Base-by-base conservation (phyloP, 108 stramenopile species). In the Skeletonema marinoi region DNA sequence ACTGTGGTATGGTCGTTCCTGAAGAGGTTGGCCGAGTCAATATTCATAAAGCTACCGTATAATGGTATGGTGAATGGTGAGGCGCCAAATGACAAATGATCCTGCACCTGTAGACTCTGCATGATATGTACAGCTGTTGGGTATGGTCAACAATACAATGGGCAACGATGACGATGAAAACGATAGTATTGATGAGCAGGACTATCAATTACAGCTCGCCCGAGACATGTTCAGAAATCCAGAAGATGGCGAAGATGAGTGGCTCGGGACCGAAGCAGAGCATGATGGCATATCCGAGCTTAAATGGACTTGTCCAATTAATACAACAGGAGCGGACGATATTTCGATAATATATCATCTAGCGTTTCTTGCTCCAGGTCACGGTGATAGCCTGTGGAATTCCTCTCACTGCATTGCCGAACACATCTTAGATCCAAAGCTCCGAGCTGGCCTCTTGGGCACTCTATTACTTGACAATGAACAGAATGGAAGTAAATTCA, bases 1-100 rank as follows among this genome's bases (percentile, higher is more conserved):
- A 87, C 81, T 78, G 77, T 87, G 71, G 84, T 87, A 78, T 87
- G 87, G 81, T 85, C 84, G 84, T 86, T 86, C 85, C 78, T 82
- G 76, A 41, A 0, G 21, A 46, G 4, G 32, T 1, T 4, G 29
- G 25, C 0, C 19, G 41, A 19, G 39, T 13, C 39, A 41, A 2
- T 0, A 65, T 25, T 17, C 4, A 32, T 30, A 25, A 25, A 25
- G 0, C 25, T 25, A 25, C 25, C 25, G 0, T 25, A 0, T 25
- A 25, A 25, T n/a, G 25, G 25, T 25, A 0, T 25, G 25, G 25
- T 25, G 25, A 25, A 25, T 25, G 25, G 25, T 25, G 25, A 25
- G 25, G 0, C 25, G 25, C 25, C 25, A 25, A 25, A 25, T n/a
- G n/a, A n/a, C n/a, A n/a, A n/a, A n/a, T n/a, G n/a, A n/a, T n/a